Percentiles rank a stretch among this genome's conserved stretches.
Conservation (phyloP, 129 eudicot species). For the Gnaphalium uliginosum region DNA sequence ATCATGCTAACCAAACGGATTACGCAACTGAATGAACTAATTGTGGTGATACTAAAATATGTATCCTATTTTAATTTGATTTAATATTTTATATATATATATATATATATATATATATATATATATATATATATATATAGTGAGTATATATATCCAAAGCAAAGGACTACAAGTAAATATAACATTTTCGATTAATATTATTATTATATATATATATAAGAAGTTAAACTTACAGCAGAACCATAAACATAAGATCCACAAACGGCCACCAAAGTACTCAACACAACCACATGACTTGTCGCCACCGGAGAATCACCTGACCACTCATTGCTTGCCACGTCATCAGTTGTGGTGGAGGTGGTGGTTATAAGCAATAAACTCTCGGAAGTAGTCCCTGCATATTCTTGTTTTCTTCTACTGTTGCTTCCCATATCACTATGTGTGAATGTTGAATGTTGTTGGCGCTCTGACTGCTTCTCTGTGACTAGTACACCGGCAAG, state of each 20-base stretch:
- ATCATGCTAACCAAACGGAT: too few relatives aligned
- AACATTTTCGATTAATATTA: not conserved
- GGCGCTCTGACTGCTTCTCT: slow-evolving; percentile 17
- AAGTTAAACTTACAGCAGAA: slow-evolving; percentile 14
- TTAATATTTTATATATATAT: too few relatives aligned
- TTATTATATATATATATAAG: not conserved
- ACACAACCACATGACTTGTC: slow-evolving; percentile 4
- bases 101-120: too few relatives aligned
- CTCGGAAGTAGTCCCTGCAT: too few relatives aligned
- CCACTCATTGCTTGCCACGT: not conserved
- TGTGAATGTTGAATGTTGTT: slow-evolving; percentile 2
- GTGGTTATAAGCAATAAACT: too few relatives aligned
- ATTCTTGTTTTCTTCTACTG: not conserved
- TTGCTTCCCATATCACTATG: slow-evolving; percentile 23
- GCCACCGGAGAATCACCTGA: not conserved
- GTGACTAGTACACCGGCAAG: too few relatives aligned
- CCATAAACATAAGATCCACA: slow-evolving; percentile 12
- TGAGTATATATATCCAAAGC: too few relatives aligned
- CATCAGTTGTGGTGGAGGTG: not conserved
- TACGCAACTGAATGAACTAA: too few relatives aligned
- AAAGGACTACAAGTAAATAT: too few relatives aligned
- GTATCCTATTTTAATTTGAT: too few relatives aligned
- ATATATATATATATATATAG: too few relatives aligned
- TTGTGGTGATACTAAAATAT: too few relatives aligned
- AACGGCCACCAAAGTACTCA: slow-evolving; percentile 19